Evolutionary conservation across 2,329 filamentous ascomycete genomes (phyloP).

Genomic region (Fusarium sarcochroum): DNA sequence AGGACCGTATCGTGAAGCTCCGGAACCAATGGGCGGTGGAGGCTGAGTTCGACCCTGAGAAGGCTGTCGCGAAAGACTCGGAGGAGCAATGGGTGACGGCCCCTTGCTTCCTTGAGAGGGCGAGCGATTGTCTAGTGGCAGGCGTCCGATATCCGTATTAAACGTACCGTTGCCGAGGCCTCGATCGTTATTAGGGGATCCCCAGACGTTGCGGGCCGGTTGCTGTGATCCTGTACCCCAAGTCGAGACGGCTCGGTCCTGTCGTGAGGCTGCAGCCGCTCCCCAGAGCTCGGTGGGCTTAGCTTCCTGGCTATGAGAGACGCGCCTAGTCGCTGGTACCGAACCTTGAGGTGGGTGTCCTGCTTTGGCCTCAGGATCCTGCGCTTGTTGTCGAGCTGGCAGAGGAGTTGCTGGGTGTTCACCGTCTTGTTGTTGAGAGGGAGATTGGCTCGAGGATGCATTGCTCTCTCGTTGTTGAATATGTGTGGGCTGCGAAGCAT

Average conservation of each 20-base stretch:
- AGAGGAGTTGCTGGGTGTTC: slow-evolving; percentile 10
- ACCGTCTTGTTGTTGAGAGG: slow-evolving; percentile 42
- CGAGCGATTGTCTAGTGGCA: slow-evolving; percentile 56
- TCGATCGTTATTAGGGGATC: slow-evolving; percentile 77
- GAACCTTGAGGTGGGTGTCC: slow-evolving; percentile 32
- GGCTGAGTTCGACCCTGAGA: slow-evolving; percentile 50
- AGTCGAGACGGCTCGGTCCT: slow-evolving; percentile 62
- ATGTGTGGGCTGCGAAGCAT: slow-evolving; percentile 48
- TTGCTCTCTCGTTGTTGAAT: slow-evolving; percentile 54
- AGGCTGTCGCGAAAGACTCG: slow-evolving; percentile 45
- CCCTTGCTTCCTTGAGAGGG: slow-evolving; percentile 53
- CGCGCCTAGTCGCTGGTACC: slow-evolving; percentile 45
- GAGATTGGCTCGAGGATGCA: slow-evolving; percentile 9
- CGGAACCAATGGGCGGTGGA: slow-evolving; percentile 53
- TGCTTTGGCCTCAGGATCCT: slow-evolving; percentile 28
- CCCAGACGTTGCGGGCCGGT: slow-evolving; percentile 77
- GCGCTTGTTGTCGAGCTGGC: slow-evolving; percentile 21
- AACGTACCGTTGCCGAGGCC: slow-evolving; percentile 86
- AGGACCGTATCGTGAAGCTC: slow-evolving; percentile 50
- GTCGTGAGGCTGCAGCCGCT: slow-evolving; percentile 54
- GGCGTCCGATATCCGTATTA: slow-evolving; percentile 69
- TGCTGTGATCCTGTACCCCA: slow-evolving; percentile 65
- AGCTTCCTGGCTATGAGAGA: slow-evolving; percentile 52
- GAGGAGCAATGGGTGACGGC: slow-evolving; percentile 63
- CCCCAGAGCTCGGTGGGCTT: slow-evolving; percentile 57